phyloP scores from a whole-genome alignment of 2,329 filamentous ascomycete species.

The Ophiosphaerella herpotricha region DNA sequence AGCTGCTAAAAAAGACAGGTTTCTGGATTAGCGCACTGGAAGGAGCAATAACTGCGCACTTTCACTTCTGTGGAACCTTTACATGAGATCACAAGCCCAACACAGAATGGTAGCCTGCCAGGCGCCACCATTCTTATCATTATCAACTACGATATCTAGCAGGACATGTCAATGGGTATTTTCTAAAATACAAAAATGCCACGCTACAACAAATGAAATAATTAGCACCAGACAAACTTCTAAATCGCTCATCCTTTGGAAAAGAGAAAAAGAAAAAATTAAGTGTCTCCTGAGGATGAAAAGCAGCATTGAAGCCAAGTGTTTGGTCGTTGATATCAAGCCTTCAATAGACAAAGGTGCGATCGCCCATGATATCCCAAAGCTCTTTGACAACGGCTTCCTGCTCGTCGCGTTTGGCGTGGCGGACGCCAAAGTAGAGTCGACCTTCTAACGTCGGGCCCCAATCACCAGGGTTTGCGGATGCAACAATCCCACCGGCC shows the following conservation, averaged over 20 bases:
- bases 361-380: conserved; percentile 43
- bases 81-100: neutral
- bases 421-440: conserved; percentile 40
- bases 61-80: too few species aligned
- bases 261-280: too few species aligned
- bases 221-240: neutral
- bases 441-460: conserved; percentile 40
- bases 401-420: conserved; percentile 37
- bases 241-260: too few species aligned
- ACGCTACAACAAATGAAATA: neutral
- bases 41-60: too few species aligned
- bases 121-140: too few species aligned
- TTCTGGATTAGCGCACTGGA: too few species aligned
- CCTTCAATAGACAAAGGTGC: conserved; percentile 33
- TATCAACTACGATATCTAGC: neutral
- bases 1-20: too few species aligned
- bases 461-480: conserved; percentile 45
- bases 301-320: too few species aligned
- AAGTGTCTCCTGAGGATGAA: too few species aligned
- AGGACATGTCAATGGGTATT: neutral
- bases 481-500: conserved; percentile 44
- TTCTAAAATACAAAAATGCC: neutral
- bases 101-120: neutral
- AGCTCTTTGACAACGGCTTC: conserved; percentile 39
- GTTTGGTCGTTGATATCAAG: too few species aligned